Conservation (phyloP, 148 eudicot species). For the Vaccinium vitisidaea region DNA sequence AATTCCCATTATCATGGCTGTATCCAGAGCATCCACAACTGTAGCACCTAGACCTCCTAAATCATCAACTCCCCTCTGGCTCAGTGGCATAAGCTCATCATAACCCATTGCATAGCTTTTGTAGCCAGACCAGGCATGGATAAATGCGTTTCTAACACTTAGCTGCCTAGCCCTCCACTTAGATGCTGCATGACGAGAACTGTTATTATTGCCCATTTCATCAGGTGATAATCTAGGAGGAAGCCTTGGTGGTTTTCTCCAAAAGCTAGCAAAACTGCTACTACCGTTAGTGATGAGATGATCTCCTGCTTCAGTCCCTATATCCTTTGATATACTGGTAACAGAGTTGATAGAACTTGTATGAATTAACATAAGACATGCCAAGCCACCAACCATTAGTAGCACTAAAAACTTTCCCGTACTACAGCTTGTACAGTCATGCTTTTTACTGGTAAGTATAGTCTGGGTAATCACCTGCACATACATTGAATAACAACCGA, state of each 20-base stretch:
- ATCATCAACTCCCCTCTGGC: slow-evolving; percentile 76
- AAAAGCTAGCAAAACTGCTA: slow-evolving; percentile 45
- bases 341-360: slow-evolving; percentile 31
- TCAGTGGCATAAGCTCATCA: slow-evolving; percentile 91
- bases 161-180: slow-evolving; percentile 68
- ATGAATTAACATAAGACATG: slow-evolving; percentile 62
- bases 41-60: slow-evolving; percentile 99
- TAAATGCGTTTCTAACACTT: slow-evolving; percentile 71
- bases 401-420: slow-evolving; percentile 74
- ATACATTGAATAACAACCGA: slow-evolving; percentile 16
- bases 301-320: slow-evolving; percentile 26
- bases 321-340: slow-evolving; percentile 27
- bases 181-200: slow-evolving; percentile 32
- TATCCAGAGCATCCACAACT: slow-evolving; percentile 86
- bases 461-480: slow-evolving; percentile 59
- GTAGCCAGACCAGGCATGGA: slow-evolving; percentile 96
- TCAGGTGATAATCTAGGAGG: slow-evolving; percentile 90
- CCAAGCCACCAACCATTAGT: slow-evolving; percentile 66
- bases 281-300: slow-evolving; percentile 33
- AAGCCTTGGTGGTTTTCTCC: slow-evolving; percentile 74
- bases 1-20: slow-evolving; percentile 89
- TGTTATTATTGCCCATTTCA: slow-evolving; percentile 51
- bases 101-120: slow-evolving; percentile 75
- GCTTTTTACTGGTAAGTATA: slow-evolving; percentile 51
- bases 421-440: slow-evolving; percentile 64